Conservation (phyloP, 257 asterid species). For the Buddleja alternifolia region DNA sequence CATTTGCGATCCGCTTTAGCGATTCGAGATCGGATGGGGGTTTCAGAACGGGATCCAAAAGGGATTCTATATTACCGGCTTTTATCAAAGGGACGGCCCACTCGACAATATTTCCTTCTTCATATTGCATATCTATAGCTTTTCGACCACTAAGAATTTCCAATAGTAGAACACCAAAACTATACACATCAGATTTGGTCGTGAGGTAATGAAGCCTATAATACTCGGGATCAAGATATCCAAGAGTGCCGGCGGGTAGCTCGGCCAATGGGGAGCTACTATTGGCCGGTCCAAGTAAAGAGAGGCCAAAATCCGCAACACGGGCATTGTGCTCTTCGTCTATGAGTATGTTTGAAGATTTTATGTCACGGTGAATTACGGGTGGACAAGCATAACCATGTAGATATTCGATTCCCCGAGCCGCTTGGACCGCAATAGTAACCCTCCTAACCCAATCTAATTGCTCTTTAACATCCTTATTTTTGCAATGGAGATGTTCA, state of each 20-base stretch:
- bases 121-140: constrained; percentile 77
- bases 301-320: constrained; percentile 79
- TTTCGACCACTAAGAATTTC: constrained; percentile 77
- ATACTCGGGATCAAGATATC: constrained; percentile 83
- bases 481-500: constrained; percentile 63
- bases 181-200: constrained; percentile 72
- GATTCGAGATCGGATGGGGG: constrained; percentile 63
- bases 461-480: constrained; percentile 45
- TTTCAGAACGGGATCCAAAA: constrained; percentile 59
- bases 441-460: constrained; percentile 75
- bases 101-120: constrained; percentile 77
- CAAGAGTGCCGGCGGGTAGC: constrained; percentile 76
- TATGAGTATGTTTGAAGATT: constrained; percentile 77
- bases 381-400: constrained; percentile 89
- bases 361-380: constrained; percentile 77
- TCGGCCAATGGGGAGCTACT: constrained; percentile 79
- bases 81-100: constrained; percentile 81
- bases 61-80: constrained; percentile 53
- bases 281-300: constrained; percentile 72
- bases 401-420: constrained; percentile 73
- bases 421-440: constrained; percentile 82
- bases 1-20: constrained; percentile 62
- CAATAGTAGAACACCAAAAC: constrained; percentile 73
- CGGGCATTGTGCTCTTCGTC: constrained; percentile 86
- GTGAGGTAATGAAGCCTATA: constrained; percentile 81